These are phyloP conservation scores for Rhizopogon rudus DNA, from an alignment of 768 basidiomycete genomes.

Conservation along the genomic window DNA sequence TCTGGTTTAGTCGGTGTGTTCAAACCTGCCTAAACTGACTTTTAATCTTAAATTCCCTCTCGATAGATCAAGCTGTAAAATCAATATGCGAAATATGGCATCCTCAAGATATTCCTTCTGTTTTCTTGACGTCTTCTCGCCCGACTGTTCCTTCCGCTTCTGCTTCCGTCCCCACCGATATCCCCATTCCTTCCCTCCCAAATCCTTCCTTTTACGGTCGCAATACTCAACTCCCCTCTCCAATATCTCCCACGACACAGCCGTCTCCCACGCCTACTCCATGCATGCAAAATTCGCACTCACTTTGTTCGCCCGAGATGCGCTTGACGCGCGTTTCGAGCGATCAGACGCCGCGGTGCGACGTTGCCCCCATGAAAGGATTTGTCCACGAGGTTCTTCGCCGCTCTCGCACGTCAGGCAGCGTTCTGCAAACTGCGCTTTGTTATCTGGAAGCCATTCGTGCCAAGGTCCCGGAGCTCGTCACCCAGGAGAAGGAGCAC, in stretches of 20 bases:
- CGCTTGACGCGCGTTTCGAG: constrained; percentile 10
- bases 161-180: constrained; percentile 7
- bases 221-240: constrained; percentile 47
- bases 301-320: constrained; percentile 14
- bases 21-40: constrained; percentile 8
- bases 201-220: constrained; percentile 11
- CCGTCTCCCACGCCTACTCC: constrained; percentile 25
- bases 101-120: constrained; percentile 64
- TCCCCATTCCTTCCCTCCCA: constrained; percentile 1
- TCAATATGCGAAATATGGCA: constrained; percentile 78
- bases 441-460: constrained; percentile 88
- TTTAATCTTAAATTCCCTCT: constrained; percentile 6
- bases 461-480: constrained; percentile 58
- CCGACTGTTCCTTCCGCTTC: constrained; percentile 16
- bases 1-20: constrained; percentile 66
- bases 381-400: constrained; percentile 90
- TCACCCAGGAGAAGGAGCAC: constrained; percentile 43
- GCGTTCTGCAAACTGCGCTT: constrained; percentile 80
- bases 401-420: constrained; percentile 79
- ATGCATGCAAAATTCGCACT: constrained; percentile 21
- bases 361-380: constrained; percentile 56
- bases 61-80: constrained; percentile 72
- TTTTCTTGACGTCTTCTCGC: constrained; percentile 40
- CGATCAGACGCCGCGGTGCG: constrained; percentile 17
- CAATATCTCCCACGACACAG: constrained; percentile 46